A percentile compares a stretch with the other conserved stretches of the same genome.
Evolutionary conservation across 108 stramenopile genomes (phyloP).

Genomic region (Skeletonema costatum): DNA sequence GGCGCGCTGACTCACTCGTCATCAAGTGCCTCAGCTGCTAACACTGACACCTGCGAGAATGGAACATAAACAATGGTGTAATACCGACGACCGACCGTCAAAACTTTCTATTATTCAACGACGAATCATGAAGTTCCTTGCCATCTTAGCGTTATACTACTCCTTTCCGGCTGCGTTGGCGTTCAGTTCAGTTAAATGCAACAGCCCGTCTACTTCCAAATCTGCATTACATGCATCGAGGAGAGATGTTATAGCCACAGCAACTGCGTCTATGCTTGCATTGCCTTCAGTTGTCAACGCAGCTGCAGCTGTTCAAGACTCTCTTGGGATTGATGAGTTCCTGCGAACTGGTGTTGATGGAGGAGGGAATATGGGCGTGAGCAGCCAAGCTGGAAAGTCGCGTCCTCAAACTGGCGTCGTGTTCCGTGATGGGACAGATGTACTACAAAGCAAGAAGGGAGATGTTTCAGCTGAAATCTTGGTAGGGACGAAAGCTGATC

Average conservation of each 20-base stretch:
- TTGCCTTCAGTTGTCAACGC: slow-evolving; percentile 22
- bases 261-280: not conserved
- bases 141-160: not conserved
- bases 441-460: slow-evolving; percentile 56
- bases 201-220: not conserved
- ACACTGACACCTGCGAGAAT: no score
- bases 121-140: not conserved
- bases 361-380: slow-evolving; percentile 75
- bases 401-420: slow-evolving; percentile 79
- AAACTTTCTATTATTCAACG: no score
- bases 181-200: not conserved
- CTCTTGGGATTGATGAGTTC: slow-evolving; percentile 62
- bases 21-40: no score
- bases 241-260: not conserved
- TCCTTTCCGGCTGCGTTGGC: not conserved
- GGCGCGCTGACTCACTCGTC: no score
- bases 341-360: slow-evolving; percentile 65
- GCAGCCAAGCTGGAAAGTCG: slow-evolving; percentile 79
- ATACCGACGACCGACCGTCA: no score
- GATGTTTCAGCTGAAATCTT: slow-evolving; percentile 80
- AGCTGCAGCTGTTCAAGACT: slow-evolving; percentile 63
- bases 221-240: not conserved
- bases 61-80: no score
- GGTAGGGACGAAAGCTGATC: slow-evolving; percentile 46
- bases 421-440: slow-evolving; percentile 77